These are phyloP conservation scores for Candida tunisiensis DNA, from an alignment of 1,139 yeast genomes.

Conservation along the genomic window DNA sequence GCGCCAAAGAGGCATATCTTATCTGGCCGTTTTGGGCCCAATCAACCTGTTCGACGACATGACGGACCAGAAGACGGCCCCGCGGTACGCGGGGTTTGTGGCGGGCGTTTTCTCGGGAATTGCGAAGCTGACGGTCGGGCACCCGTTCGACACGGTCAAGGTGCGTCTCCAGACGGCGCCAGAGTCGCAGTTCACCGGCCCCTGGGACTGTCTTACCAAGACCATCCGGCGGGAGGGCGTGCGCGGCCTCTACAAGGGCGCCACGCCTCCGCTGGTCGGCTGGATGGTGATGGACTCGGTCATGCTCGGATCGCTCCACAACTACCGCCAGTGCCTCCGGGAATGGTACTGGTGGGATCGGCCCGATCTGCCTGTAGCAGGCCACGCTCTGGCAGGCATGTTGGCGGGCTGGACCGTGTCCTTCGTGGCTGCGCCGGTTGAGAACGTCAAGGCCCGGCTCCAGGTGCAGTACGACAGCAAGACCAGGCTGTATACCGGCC, in stretches of 20 bases:
- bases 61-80: background rate
- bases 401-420: constrained; percentile 79
- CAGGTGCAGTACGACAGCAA: constrained; percentile 81
- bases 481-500: constrained; percentile 55
- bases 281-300: constrained; percentile 84
- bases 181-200: constrained; percentile 61
- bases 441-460: constrained; percentile 71
- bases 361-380: constrained; percentile 47
- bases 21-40: too few relatives aligned
- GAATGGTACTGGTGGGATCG: constrained; percentile 42
- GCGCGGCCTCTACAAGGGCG: constrained; percentile 69
- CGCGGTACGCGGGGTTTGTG: constrained; percentile 52
- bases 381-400: constrained; percentile 65
- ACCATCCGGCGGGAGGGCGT: constrained; percentile 62
- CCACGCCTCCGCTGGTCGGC: constrained; percentile 82
- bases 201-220: constrained; percentile 61
- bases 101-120: constrained; percentile 84
- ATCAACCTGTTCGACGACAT: too few relatives aligned
- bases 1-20: too few relatives aligned
- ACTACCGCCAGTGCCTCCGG: constrained; percentile 52
- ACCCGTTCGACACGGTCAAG: constrained; percentile 84
- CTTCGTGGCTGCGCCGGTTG: constrained; percentile 88
- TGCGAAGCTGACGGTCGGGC: constrained; percentile 79
- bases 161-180: constrained; percentile 72
- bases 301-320: constrained; percentile 74